Percentiles rank a stretch among this genome's conserved stretches.
phyloP scores from a whole-genome alignment of 768 basidiomycete species.

The Termitomyces sp. region DNA sequence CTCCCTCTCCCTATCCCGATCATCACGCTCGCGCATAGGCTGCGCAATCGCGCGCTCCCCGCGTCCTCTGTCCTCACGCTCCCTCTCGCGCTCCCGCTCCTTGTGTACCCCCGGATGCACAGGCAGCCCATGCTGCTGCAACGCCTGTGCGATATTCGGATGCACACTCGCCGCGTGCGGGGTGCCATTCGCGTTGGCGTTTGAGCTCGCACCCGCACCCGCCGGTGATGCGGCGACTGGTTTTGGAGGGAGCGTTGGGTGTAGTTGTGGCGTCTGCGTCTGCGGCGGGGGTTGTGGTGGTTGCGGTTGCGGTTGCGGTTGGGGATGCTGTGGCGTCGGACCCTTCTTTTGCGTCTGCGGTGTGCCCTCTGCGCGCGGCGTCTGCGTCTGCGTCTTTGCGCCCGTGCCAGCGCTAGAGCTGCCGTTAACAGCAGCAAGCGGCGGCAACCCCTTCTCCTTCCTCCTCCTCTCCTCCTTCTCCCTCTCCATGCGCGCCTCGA shows the following conservation, averaged over 20 bases:
- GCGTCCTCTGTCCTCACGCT: neutral
- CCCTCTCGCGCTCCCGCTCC: neutral
- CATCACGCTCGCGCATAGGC: slow-evolving; percentile 11
- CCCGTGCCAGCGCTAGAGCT: neutral
- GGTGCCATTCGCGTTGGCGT: neutral
- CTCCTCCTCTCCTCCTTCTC: slow-evolving; percentile 38
- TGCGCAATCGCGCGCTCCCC: neutral
- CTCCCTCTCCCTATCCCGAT: neutral
- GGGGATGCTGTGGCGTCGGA: neutral
- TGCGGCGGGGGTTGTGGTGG: too few relatives aligned
- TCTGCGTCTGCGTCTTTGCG: slow-evolving; percentile 1
- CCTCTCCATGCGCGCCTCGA: slow-evolving; percentile 51
- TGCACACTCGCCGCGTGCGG: neutral
- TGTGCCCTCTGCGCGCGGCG: neutral
- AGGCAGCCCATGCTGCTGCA: slow-evolving; percentile 8
- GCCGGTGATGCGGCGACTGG: neutral
- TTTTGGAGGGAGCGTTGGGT: slow-evolving; percentile 12
- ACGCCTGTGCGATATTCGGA: slow-evolving; percentile 1
- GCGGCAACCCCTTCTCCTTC: slow-evolving; percentile 19
- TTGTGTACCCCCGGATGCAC: slow-evolving; percentile 6
- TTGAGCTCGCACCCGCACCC: too few relatives aligned
- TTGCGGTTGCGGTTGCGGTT: neutral
- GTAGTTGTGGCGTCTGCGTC: neutral
- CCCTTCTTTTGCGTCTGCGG: neutral
- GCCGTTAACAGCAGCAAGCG: neutral